These are phyloP conservation scores for Thielaviopsis euricoi DNA, from an alignment of 2,329 filamentous ascomycete genomes.

Conservation along the genomic window DNA sequence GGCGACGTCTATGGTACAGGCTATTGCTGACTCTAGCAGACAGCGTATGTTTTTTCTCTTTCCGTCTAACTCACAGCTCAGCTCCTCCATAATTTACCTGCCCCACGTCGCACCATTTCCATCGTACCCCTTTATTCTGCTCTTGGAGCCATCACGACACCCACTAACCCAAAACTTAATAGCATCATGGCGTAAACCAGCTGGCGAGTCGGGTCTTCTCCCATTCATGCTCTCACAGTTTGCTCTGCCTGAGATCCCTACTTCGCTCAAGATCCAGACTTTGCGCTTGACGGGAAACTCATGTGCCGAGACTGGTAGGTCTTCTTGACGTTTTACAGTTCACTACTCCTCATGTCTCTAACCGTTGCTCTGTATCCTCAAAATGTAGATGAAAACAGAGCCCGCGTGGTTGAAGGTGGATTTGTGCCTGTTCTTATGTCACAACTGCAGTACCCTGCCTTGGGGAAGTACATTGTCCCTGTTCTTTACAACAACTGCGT, in stretches of 20 bases:
- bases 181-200: constrained; percentile 10
- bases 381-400: constrained; percentile 38
- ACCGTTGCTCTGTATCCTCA: neutral
- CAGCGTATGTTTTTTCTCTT: constrained; percentile 5
- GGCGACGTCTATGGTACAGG: constrained; percentile 3
- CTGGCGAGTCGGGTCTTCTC: constrained; percentile 4
- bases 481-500: constrained; percentile 47
- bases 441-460: constrained; percentile 28
- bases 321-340: neutral
- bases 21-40: constrained; percentile 9
- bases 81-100: neutral
- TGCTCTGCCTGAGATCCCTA: neutral
- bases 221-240: neutral
- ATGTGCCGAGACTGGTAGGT: constrained; percentile 8
- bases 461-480: constrained; percentile 37
- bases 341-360: neutral
- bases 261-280: constrained; percentile 3
- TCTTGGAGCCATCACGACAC: neutral
- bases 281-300: constrained; percentile 11
- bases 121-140: neutral
- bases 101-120: neutral
- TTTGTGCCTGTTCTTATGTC: constrained; percentile 30
- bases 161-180: neutral
- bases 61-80: neutral
- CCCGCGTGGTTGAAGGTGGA: constrained; percentile 32